These are phyloP conservation scores for Zymoseptoria pseudotritici DNA, from an alignment of 2,329 filamentous ascomycete species.

Conservation along the genomic window DNA sequence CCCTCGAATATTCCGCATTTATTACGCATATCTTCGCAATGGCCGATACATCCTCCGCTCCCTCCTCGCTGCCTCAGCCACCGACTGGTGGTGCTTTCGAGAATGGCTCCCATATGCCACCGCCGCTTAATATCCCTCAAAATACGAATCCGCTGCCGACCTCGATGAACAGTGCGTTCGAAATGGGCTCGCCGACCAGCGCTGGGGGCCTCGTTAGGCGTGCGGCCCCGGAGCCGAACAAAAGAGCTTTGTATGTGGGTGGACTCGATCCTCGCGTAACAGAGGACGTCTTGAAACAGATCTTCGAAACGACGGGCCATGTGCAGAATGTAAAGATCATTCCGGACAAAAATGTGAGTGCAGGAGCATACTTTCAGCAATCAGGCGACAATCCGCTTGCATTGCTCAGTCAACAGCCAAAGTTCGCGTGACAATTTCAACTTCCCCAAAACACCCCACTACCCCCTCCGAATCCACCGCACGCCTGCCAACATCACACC, in stretches of 20 bases:
- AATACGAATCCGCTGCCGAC: slow-evolving; percentile 95
- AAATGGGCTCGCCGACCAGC: slow-evolving; percentile 77
- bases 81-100: slow-evolving; percentile 64
- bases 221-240: slow-evolving; percentile 95
- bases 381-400: slow-evolving; percentile 9
- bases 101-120: slow-evolving; percentile 80
- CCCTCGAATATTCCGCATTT: slow-evolving; percentile 6
- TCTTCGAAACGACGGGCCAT: slow-evolving; percentile 95
- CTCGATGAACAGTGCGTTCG: slow-evolving; percentile 62
- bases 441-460: background rate
- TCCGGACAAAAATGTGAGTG: slow-evolving; percentile 94
- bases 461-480: background rate
- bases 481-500: background rate
- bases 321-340: slow-evolving; percentile 99
- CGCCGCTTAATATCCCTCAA: slow-evolving; percentile 72
- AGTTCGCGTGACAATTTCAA: background rate
- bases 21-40: slow-evolving; percentile 47
- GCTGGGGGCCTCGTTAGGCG: slow-evolving; percentile 76
- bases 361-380: slow-evolving; percentile 3
- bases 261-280: slow-evolving; percentile 69
- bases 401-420: slow-evolving; percentile 1
- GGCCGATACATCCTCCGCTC: slow-evolving; percentile 63
- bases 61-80: slow-evolving; percentile 61
- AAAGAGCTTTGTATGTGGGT: slow-evolving; percentile 92
- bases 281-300: slow-evolving; percentile 54